phyloP scores from a whole-genome alignment of 352 stramenopile species.

The Globisporangium radiosum region DNA sequence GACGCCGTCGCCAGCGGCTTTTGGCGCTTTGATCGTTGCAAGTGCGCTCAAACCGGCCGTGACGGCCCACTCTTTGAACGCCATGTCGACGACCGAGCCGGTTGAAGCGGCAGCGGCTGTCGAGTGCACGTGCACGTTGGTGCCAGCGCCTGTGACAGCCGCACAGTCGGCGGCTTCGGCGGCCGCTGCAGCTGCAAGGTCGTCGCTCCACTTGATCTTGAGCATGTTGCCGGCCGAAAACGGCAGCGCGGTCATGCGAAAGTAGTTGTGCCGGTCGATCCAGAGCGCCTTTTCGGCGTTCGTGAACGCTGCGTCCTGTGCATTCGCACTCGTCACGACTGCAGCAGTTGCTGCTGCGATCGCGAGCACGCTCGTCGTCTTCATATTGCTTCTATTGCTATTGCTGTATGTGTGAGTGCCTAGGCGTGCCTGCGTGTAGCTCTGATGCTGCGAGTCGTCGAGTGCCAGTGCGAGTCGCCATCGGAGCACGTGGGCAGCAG shows the following conservation, averaged over 20 bases:
- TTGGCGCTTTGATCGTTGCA: slow-evolving; percentile 35
- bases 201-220: slow-evolving; percentile 49
- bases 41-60: slow-evolving; percentile 39
- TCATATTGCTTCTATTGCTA: slow-evolving; percentile 5
- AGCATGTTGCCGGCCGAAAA: slow-evolving; percentile 64
- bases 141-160: slow-evolving; percentile 21
- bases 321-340: slow-evolving; percentile 1
- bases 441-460: too few relatives aligned
- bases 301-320: slow-evolving; percentile 17
- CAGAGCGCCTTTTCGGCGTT: slow-evolving; percentile 46
- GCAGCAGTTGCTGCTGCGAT: background rate
- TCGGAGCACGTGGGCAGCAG: too few relatives aligned
- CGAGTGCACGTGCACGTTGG: slow-evolving; percentile 45
- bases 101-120: slow-evolving; percentile 13
- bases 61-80: slow-evolving; percentile 59
- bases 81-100: slow-evolving; percentile 35
- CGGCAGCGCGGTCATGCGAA: slow-evolving; percentile 61
- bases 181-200: slow-evolving; percentile 33
- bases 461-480: too few relatives aligned
- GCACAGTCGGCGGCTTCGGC: slow-evolving; percentile 33
- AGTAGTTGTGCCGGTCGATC: slow-evolving; percentile 76
- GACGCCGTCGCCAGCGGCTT: slow-evolving; percentile 29
- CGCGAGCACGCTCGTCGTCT: slow-evolving; percentile 8
- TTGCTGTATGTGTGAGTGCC: background rate
- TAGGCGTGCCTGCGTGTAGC: too few relatives aligned